Conservation (phyloP, 2,329 filamentous ascomycete genomes). For the Diatrype stigma region DNA sequence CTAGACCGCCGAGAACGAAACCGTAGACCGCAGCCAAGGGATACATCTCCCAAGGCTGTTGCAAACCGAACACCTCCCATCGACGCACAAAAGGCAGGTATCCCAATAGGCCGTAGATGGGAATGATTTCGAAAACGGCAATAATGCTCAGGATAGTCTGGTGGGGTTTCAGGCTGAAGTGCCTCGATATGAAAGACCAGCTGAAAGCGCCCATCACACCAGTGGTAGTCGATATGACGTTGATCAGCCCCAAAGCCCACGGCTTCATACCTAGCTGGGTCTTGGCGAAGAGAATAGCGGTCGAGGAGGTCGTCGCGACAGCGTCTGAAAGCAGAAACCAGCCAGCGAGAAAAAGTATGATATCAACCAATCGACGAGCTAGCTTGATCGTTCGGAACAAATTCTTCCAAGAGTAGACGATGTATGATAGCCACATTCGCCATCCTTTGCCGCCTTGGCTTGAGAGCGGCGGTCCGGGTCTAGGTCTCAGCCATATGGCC, state of each 20-base stretch:
- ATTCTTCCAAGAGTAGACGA: conserved; percentile 80
- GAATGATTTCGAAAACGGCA: conserved; percentile 84
- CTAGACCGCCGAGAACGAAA: conserved; percentile 87
- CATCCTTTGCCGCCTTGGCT: conserved; percentile 34
- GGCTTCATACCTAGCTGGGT: conserved; percentile 87
- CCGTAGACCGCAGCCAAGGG: conserved; percentile 87
- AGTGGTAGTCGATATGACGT: conserved; percentile 80
- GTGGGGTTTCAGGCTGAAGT: conserved; percentile 66
- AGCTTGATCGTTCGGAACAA: conserved; percentile 75
- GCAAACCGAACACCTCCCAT: conserved; percentile 77
- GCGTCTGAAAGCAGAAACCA: conserved; percentile 96
- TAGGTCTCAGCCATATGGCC: conserved; percentile 79
- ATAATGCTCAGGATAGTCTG: conserved; percentile 94
- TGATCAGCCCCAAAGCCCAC: conserved; percentile 85
- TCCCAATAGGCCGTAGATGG: conserved; percentile 82
- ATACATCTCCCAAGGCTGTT: conserved; percentile 96
- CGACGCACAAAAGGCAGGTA: conserved; percentile 76
- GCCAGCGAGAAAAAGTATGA: conserved; percentile 73
- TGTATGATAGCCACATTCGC: conserved; percentile 62
- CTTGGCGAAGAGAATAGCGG: conserved; percentile 93
- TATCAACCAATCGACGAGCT: conserved; percentile 68
- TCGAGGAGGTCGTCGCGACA: conserved; percentile 90
- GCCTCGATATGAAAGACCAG: conserved; percentile 75
- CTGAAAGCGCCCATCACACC: conserved; percentile 86
- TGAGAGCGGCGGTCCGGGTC: conserved; percentile 79